These are phyloP conservation scores for Euphrasia arctica DNA, from an alignment of 305 asterid genomes.

Conservation along the genomic window DNA sequence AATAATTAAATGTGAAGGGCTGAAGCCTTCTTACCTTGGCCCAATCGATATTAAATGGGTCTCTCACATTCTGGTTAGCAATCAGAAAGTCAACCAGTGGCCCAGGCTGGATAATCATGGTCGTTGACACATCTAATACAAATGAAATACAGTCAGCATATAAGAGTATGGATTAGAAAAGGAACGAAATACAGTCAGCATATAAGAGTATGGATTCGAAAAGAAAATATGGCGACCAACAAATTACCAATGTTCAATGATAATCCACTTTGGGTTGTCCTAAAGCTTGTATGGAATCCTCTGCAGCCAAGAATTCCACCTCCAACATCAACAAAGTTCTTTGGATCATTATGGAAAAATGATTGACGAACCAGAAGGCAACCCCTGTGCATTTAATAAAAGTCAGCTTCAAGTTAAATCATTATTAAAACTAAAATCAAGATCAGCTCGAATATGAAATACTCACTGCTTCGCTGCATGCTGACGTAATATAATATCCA, in stretches of 20 bases:
- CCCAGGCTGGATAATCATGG: constrained; percentile 78
- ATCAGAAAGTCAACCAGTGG: constrained; percentile 58
- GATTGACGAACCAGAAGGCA: constrained; percentile 54
- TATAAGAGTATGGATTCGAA: too few species aligned
- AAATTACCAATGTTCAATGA: constrained; percentile 5
- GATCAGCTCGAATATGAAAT: constrained; percentile 6
- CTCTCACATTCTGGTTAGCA: constrained; percentile 60
- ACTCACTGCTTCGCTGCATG: constrained; percentile 43
- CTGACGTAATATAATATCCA: not conserved
- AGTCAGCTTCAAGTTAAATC: too few species aligned
- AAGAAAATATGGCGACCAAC: too few species aligned
- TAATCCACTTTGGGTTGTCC: too few species aligned
- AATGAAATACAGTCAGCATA: too few species aligned
- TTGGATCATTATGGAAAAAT: constrained; percentile 48
- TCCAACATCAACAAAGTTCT: constrained; percentile 46
- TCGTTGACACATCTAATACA: constrained; percentile 9
- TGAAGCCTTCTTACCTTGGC: constrained; percentile 11
- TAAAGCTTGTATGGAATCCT: constrained; percentile 58
- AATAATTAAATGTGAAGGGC: too few species aligned
- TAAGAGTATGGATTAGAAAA: too few species aligned
- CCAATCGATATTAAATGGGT: constrained; percentile 68
- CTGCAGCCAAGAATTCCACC: constrained; percentile 61
- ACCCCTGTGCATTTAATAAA: too few species aligned
- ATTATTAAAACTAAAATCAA: too few species aligned
- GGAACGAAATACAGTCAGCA: too few species aligned